These are phyloP conservation scores for Cotoneaster glaucophyllus DNA, from an alignment of 306 rosid species.

Conservation along the genomic window DNA sequence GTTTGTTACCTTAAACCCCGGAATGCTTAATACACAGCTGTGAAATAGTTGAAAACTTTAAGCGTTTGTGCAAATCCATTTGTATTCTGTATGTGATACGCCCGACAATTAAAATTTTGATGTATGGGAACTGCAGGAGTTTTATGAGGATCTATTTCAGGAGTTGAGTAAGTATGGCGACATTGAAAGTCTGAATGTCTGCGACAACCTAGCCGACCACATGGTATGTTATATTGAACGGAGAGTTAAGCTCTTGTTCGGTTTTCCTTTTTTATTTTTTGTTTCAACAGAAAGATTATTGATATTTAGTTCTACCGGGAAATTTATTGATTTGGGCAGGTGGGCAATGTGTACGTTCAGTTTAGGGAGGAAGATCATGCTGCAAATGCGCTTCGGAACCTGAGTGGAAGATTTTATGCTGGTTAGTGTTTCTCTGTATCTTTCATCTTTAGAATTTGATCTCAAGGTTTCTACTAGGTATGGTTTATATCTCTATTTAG, in stretches of 20 bases:
- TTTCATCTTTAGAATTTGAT: neutral
- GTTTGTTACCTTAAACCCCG: neutral
- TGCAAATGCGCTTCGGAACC: slow-evolving; percentile 46
- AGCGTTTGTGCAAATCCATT: neutral
- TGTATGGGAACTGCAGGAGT: slow-evolving; percentile 29
- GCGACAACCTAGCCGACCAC: slow-evolving; percentile 73
- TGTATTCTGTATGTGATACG: neutral
- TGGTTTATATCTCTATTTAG: neutral
- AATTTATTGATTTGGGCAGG: slow-evolving; percentile 26
- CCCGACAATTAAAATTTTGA: neutral
- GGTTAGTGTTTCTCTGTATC: slow-evolving; percentile 26
- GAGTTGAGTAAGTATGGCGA: slow-evolving; percentile 63
- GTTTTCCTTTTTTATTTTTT: neutral
- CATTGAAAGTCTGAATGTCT: slow-evolving; percentile 60
- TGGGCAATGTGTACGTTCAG: slow-evolving; percentile 73
- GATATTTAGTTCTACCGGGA: neutral
- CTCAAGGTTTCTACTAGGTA: neutral
- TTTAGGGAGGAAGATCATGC: slow-evolving; percentile 67
- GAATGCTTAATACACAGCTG: neutral
- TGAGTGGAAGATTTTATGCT: slow-evolving; percentile 60
- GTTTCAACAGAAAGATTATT: no score
- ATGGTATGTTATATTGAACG: slow-evolving; percentile 31
- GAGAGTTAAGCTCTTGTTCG: neutral
- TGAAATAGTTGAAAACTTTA: neutral
- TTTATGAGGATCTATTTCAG: slow-evolving; percentile 62